Evolutionary conservation across 2,329 filamentous ascomycete genomes (phyloP).

Genomic region (Tolypocladium inflatum): DNA sequence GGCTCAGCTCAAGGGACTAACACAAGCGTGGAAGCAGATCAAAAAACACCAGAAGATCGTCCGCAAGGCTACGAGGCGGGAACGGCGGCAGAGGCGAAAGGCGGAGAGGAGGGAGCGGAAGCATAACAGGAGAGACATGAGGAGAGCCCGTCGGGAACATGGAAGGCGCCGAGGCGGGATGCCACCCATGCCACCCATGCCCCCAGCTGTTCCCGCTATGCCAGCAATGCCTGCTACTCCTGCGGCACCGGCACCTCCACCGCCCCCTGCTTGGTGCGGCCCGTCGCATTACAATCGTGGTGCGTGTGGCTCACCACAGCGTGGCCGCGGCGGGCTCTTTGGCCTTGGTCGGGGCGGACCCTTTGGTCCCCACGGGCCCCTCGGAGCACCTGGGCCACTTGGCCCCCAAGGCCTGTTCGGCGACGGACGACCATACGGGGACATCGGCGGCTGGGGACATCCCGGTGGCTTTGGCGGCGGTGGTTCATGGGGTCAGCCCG

Average conservation of each 20-base stretch:
- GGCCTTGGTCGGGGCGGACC: not conserved
- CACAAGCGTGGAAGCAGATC: slow-evolving; percentile 30
- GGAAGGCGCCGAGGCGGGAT: slow-evolving; percentile 11
- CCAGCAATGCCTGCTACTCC: not conserved
- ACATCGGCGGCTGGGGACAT: not conserved
- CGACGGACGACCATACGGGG: not conserved
- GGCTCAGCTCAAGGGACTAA: slow-evolving; percentile 34
- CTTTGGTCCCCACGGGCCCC: not conserved
- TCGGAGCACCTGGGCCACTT: not conserved
- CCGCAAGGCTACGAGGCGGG: slow-evolving; percentile 20
- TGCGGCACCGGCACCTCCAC: not conserved
- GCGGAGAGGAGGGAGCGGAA: slow-evolving; percentile 23
- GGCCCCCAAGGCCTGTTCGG: not conserved
- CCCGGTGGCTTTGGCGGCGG: not conserved
- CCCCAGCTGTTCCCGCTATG: slow-evolving; percentile 1
- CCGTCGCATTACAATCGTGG: not conserved
- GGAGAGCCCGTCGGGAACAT: slow-evolving; percentile 18
- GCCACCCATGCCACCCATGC: not conserved
- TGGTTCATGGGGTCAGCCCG: not conserved
- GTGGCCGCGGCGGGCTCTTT: not conserved
- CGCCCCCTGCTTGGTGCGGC: not conserved
- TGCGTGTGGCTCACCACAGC: not conserved
- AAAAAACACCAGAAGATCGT: slow-evolving; percentile 19
- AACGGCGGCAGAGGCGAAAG: slow-evolving; percentile 16
- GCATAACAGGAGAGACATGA: slow-evolving; percentile 19